Conservation (phyloP, 192 early-diverging fungal genomes). For the Entomortierella chlamydospora region DNA sequence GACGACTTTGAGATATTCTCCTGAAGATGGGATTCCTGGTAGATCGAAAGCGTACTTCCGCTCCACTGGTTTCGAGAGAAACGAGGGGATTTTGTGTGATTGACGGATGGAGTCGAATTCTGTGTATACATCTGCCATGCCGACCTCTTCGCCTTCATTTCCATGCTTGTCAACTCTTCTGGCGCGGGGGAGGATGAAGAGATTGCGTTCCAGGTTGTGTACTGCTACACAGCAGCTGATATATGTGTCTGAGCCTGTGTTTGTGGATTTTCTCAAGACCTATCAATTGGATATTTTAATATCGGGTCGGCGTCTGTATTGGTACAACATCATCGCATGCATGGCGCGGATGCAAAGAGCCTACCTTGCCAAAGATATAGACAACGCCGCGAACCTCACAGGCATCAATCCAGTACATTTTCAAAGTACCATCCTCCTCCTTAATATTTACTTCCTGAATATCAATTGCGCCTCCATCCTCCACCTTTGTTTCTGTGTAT, state of each 20-base stretch:
- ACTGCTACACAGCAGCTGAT: slow-evolving; percentile 89
- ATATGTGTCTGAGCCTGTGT: slow-evolving; percentile 64
- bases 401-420: slow-evolving; percentile 95
- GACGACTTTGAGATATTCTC: slow-evolving; percentile 89
- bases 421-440: slow-evolving; percentile 67
- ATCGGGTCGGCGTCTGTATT: not conserved
- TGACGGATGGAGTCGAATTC: slow-evolving; percentile 78
- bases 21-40: slow-evolving; percentile 78
- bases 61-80: slow-evolving; percentile 70
- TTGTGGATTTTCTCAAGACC: slow-evolving; percentile 64
- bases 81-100: slow-evolving; percentile 66
- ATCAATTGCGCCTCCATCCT: not conserved
- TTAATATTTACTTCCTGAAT: slow-evolving; percentile 25
- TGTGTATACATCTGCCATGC: slow-evolving; percentile 74
- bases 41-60: slow-evolving; percentile 95
- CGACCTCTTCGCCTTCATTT: slow-evolving; percentile 68
- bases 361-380: slow-evolving; percentile 94
- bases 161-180: slow-evolving; percentile 62
- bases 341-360: not conserved
- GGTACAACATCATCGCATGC: no score
- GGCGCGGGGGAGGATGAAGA: slow-evolving; percentile 91
- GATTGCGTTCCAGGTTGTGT: slow-evolving; percentile 82
- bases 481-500: slow-evolving; percentile 9
- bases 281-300: slow-evolving; percentile 27
- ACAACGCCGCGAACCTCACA: slow-evolving; percentile 83